phyloP scores from a whole-genome alignment of 2,329 filamentous ascomycete species.

The Verticillium dahliae region DNA sequence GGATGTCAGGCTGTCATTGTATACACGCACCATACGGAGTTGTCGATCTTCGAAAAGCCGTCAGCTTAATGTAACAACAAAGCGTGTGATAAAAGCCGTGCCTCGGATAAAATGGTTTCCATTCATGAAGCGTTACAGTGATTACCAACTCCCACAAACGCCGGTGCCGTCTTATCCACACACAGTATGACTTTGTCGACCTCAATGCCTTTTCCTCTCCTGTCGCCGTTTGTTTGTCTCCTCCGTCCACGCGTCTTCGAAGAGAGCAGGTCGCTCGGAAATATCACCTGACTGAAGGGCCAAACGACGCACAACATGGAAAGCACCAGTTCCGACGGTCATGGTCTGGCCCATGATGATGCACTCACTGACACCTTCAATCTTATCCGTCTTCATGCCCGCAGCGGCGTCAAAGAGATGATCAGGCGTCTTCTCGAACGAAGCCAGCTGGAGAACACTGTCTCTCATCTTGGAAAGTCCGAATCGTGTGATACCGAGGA shows the following conservation, averaged over 20 bases:
- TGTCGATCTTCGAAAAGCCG: background rate
- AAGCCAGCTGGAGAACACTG: conserved; percentile 85
- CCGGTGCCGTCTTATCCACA: background rate
- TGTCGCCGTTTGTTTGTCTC: conserved; percentile 16
- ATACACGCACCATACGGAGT: background rate
- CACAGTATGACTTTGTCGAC: background rate
- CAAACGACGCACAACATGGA: conserved; percentile 78
- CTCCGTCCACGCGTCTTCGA: conserved; percentile 61
- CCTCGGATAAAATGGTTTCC: background rate
- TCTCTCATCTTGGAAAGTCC: conserved; percentile 96
- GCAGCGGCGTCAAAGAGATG: conserved; percentile 94
- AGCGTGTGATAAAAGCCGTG: background rate
- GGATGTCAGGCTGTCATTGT: no score
- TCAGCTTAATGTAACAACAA: background rate
- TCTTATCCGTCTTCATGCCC: conserved; percentile 83
- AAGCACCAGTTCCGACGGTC: conserved; percentile 82
- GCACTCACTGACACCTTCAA: conserved; percentile 91
- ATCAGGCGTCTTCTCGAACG: conserved; percentile 97
- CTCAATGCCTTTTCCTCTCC: background rate
- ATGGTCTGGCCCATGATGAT: conserved; percentile 99
- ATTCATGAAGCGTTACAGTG: background rate
- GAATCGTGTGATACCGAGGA: conserved; percentile 93
- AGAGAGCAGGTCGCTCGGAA: conserved; percentile 53
- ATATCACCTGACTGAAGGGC: conserved; percentile 58
- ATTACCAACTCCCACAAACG: background rate